A percentile compares a stretch with the other conserved stretches of the same genome.
These are phyloP conservation scores for Monilinia vaccinii-corymbosi DNA, from an alignment of 2,329 filamentous ascomycete genomes.

Conservation along the genomic window DNA sequence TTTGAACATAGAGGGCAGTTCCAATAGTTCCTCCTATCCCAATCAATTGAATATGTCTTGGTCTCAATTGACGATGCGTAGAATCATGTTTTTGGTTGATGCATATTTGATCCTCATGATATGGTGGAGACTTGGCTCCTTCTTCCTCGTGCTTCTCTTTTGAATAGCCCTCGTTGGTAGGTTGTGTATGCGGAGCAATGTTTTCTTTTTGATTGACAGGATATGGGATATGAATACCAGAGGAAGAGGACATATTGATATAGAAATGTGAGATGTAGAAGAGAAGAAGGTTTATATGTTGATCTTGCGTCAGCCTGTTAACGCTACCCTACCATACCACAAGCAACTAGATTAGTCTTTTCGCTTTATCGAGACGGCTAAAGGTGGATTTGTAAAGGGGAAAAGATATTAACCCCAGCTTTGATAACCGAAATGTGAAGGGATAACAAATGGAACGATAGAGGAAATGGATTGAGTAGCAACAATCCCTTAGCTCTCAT, in stretches of 20 bases:
- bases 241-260: slow-evolving; percentile 18
- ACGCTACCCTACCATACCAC: too few species aligned
- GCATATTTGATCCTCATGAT: slow-evolving; percentile 9
- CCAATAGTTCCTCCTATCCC: slow-evolving; percentile 58
- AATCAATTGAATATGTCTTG: slow-evolving; percentile 32
- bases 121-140: slow-evolving; percentile 9
- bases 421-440: background rate
- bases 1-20: slow-evolving; percentile 44
- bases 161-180: slow-evolving; percentile 7
- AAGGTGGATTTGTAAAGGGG: background rate
- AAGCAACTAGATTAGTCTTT: too few species aligned
- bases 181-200: slow-evolving; percentile 11
- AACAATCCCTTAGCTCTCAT: background rate
- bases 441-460: background rate
- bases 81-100: slow-evolving; percentile 16
- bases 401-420: background rate
- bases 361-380: background rate
- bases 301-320: too few species aligned
- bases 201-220: slow-evolving; percentile 14
- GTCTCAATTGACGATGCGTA: slow-evolving; percentile 33
- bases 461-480: background rate
- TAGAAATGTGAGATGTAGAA: background rate
- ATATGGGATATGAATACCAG: slow-evolving; percentile 15
- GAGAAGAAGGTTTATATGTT: background rate
- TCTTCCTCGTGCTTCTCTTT: slow-evolving; percentile 19